Base-by-base conservation (phyloP, 352 stramenopile genomes). In the Paralagenidium karlingii region DNA sequence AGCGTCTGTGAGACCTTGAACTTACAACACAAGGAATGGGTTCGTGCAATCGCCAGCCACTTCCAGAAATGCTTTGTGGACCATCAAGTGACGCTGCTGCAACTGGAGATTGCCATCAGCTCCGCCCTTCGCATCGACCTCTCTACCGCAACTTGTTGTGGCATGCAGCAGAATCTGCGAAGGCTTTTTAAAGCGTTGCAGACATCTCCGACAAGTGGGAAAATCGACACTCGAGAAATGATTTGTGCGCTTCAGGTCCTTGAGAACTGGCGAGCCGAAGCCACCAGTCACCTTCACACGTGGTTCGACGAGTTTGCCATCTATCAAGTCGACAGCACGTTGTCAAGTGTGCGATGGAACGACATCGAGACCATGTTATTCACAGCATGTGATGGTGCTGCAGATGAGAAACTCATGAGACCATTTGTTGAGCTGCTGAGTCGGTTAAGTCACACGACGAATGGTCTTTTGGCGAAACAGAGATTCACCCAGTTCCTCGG, bases 241-340 rank as follows among this genome's bases (percentile, higher is more conserved):
- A 38, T 83, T 10, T 68, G 51, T 20, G 49, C 63, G 6, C 46
- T 78, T 5, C 38, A 54, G 5, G 56, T 83, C 25, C 53, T 83
- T 1, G 63, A 81, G 36, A 51, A 56, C 3, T 78, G 69, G 63
- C 55, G 53, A 19, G 51, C 73, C 41, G 56, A 59, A 2, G 61
- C 67, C 34, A 44, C 42, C 24, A 65, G 58, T 24, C 50, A 77
- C 32, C 46, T 83, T 9, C 15, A 34, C 37, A 56, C 60, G 16
- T 83, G 69, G 65, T 67, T 74, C 24, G 60, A 77, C 25, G 58
- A 77, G 32, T 83, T 80, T 36, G 45, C 63, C 11, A 26, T 51
- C 13, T 45, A 39, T 36, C 21, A 43, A 2, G 30, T 26, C 10
- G 19, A 22, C 1, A 49, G 40, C 34, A 43, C 45, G 5, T 60